Evolutionary conservation across 257 asterid species (phyloP), one percentile per base, ranked within the genome.

Genomic region (Ophiorrhiza pumila): DNA sequence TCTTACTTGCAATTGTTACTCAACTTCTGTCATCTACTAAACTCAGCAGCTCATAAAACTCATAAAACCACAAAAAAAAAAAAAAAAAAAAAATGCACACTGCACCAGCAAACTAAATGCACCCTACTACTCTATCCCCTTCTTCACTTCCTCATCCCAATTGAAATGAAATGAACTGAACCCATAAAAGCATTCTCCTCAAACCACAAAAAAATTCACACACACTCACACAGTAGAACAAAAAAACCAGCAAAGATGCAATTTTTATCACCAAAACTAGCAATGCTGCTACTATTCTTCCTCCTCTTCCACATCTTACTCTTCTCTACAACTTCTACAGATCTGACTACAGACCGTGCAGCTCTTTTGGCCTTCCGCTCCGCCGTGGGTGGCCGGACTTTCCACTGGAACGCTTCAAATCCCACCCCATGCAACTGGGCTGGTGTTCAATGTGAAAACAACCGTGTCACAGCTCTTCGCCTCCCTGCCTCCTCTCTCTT

Each of bases 401-500:
- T 85, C 45, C 69, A 85, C 31, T 91, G 97, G 97, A 87, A 89
- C 84, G 75, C 76, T 50, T 61, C 87, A 45, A 60, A 32, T 41
- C 5, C 83, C 65, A 76, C 87, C 55, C 94, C 96, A 49, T 91
- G 97, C 89, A 78, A 50, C 73, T 91, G 94, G 95, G 76, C 75
- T 0, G 97, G 97, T 45, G 91, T 89, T 2, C 76, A 46, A 4
- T 91, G 97, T 47, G 83, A 86, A 50, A 71, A 84, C 78, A 68
- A 72, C 85, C 87, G 89, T 18, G 97, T 92, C 18, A 78, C 86
- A 22, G 83, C 71, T 2, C 91, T 92, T 73, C 94, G 93, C 64
- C 88, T 92, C 64, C 98, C 98, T 1, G 98, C 79, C 2, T 70
- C 93, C 18, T 87, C 96, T 13, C 96, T 90, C 77, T 55, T 47